Evolutionary conservation across 192 early-diverging fungal species (phyloP).

Genomic region (Gryganskiella cystojenkinii): DNA sequence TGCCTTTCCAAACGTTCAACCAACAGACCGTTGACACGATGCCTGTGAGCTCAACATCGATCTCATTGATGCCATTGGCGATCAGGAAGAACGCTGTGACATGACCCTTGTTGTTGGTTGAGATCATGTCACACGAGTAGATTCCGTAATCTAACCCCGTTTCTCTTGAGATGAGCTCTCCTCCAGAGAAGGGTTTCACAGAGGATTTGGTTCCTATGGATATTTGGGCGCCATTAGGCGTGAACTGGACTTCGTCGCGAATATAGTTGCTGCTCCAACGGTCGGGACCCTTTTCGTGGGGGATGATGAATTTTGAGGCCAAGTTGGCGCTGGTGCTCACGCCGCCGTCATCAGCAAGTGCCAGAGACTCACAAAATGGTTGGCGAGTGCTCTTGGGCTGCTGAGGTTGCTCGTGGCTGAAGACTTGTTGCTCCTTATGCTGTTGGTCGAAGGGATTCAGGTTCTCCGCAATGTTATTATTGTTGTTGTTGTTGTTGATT

Average conservation of each 20-base stretch:
- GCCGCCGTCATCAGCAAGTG: not conserved
- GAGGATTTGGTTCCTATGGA: conserved; percentile 1
- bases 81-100: conserved; percentile 9
- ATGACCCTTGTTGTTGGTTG: conserved; percentile 5
- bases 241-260: conserved; percentile 1
- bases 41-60: conserved; percentile 2
- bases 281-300: conserved; percentile 7
- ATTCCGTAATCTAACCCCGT: not conserved
- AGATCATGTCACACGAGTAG: conserved; percentile 14
- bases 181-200: conserved; percentile 1
- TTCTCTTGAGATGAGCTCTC: conserved; percentile 4
- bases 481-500: not conserved
- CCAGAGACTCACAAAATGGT: not conserved
- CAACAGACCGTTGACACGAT: conserved; percentile 7
- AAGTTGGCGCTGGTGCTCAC: not conserved
- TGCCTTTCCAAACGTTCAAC: conserved; percentile 14
- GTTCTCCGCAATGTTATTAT: not conserved
- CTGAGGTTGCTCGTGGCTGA: not conserved
- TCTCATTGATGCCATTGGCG: conserved; percentile 10
- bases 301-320: conserved; percentile 11
- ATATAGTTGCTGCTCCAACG: conserved; percentile 1
- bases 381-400: not conserved
- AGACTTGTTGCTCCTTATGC: not conserved
- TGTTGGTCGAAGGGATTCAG: conserved; percentile 8
- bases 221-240: not conserved